Evolutionary conservation across 805 yeast genomes (phyloP), one percentile per base, ranked within the genome.

Genomic region (Pichia nanzhaoensis): DNA sequence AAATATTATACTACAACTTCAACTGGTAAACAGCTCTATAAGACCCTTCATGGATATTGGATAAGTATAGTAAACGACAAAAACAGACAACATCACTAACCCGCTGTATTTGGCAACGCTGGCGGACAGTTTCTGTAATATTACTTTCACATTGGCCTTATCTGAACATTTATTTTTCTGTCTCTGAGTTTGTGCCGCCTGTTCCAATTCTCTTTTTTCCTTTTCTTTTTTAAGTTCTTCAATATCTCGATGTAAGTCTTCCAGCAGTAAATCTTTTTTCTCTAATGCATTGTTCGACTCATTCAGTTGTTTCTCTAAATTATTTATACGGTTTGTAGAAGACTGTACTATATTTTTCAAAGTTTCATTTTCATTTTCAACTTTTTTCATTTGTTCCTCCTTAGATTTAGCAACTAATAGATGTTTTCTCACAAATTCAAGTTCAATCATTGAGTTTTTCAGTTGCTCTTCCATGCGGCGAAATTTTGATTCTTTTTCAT

Each of bases 391-490:
- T 37, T 51, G 52, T 9, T 9, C 39, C 38, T 58, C 63, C 19
- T 49, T 49, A 5, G 35, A 32, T 27, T 50, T 47, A 4, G 56
- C 55, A 3, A 53, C 50, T 1, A 53, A 42, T 13, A 59, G 37
- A 37, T 58, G 61, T 9, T 49, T 54, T 38, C 58, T 46, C 4
- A 47, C 42, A 16, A 45, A 21, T 12, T 46, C 47, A 3, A 58
- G 40, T 33, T 60, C 62, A 5, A 20, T 44, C 21, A 54, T 56
- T 16, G 55, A 37, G 4, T 49, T 44, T 34, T 47, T 55, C 3
- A 52, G 24, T 31, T 56, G 47, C 17, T 55, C 60, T 18, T 55
- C 58, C 12, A 53, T 32, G 18, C 53, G 53, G 3, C 49, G 50
- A 19, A 36, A 41, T 34, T 41, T 41, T 12, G 31, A 4, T 19